A percentile compares a stretch with the other conserved stretches of the same genome.
Conservation (phyloP, 208 protist species). For the Ichthyophonus hoferi region DNA sequence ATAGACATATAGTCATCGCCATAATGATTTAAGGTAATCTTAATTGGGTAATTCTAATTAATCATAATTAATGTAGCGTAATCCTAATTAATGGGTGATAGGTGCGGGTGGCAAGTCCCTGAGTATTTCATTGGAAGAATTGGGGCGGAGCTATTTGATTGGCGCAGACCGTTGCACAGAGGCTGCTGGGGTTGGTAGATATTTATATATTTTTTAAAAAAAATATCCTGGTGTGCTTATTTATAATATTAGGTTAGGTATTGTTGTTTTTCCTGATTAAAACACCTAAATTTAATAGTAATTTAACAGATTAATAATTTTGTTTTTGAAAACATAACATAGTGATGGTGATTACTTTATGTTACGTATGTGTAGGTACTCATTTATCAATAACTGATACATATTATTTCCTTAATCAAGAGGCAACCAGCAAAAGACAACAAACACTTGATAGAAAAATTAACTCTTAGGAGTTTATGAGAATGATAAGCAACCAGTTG, state of each 20-base stretch:
- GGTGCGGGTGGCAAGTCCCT: neutral
- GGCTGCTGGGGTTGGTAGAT: neutral
- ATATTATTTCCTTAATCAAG: too few relatives aligned
- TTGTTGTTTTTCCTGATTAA: too few relatives aligned
- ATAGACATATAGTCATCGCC: neutral
- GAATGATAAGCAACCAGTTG: too few relatives aligned
- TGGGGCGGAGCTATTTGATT: neutral
- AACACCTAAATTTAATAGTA: too few relatives aligned
- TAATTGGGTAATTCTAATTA: too few relatives aligned
- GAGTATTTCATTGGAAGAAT: neutral
- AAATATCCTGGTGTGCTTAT: neutral
- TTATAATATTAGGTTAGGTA: too few relatives aligned
- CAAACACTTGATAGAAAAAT: too few relatives aligned
- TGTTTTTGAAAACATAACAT: neutral
- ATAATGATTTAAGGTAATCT: too few relatives aligned
- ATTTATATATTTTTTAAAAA: neutral
- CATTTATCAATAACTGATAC: too few relatives aligned
- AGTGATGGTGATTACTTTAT: neutral
- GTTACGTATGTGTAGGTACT: neutral
- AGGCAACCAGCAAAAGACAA: too few relatives aligned
- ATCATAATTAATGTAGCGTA: neutral
- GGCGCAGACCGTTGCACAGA: neutral
- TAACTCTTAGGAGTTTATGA: too few relatives aligned
- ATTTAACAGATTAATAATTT: too few relatives aligned
- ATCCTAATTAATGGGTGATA: neutral